These are phyloP conservation scores for Paramecium sexaurelia DNA, from an alignment of 73 alveolate species.

Conservation along the genomic window DNA sequence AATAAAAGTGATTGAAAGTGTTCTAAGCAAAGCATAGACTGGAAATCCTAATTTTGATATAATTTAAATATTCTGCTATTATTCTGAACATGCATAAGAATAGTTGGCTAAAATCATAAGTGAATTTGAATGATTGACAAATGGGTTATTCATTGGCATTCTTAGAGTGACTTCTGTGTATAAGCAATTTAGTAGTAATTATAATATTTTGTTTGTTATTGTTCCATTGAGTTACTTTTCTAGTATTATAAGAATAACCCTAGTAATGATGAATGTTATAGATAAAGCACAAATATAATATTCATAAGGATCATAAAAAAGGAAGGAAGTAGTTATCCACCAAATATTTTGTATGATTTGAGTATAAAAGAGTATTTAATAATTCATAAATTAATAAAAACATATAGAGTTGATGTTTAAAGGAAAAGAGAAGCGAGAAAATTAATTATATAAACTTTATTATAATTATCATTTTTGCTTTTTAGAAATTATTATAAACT, in stretches of 20 bases:
- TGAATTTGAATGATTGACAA: not conserved
- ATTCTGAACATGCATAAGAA: not conserved
- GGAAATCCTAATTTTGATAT: not conserved
- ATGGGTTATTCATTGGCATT: not conserved
- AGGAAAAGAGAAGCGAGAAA: not conserved
- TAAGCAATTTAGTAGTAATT: not conserved
- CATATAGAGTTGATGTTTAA: not conserved
- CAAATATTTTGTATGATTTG: not conserved
- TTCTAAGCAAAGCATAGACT: not conserved
- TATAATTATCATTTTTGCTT: not conserved
- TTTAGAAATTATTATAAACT: too few relatives aligned
- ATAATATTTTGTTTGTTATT: not conserved
- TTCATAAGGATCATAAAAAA: not conserved
- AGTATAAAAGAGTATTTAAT: not conserved
- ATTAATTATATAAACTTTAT: not conserved
- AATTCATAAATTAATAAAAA: conserved; percentile 2
- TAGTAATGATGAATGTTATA: not conserved
- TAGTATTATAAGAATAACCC: not conserved
- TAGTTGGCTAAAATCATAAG: not conserved
- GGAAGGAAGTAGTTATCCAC: not conserved
- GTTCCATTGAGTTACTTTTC: not conserved
- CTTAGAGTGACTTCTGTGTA: not conserved
- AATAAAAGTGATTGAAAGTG: not conserved
- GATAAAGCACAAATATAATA: not conserved
- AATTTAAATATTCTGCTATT: not conserved